These are phyloP conservation scores for Penicillium flavigenum DNA, from an alignment of 495 filamentous ascomycete genomes.

Conservation along the genomic window DNA sequence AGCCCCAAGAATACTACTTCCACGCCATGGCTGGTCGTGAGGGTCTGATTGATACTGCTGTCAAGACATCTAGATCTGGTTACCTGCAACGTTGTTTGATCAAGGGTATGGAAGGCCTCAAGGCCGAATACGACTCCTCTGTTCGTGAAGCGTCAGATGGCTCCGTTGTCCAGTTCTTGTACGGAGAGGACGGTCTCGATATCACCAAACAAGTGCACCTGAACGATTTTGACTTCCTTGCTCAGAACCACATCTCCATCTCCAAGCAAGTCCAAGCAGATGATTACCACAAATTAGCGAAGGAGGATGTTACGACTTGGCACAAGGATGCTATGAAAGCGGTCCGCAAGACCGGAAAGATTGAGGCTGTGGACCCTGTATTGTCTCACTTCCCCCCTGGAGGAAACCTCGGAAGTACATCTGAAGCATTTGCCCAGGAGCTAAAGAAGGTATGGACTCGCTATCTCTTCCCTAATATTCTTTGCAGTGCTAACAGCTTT, in stretches of 20 bases:
- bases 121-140: constrained; percentile 87
- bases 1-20: constrained; percentile 98
- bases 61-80: constrained; percentile 95
- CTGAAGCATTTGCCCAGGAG: constrained; percentile 74
- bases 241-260: constrained; percentile 68
- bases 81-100: constrained; percentile 97
- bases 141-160: constrained; percentile 88
- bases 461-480: background rate
- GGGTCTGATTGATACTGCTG: constrained; percentile 98
- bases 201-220: constrained; percentile 93
- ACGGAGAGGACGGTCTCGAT: constrained; percentile 94
- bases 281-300: constrained; percentile 52
- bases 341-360: constrained; percentile 64
- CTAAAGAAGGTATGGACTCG: constrained; percentile 52
- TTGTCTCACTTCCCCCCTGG: constrained; percentile 71
- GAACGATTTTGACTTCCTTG: constrained; percentile 83
- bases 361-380: constrained; percentile 74
- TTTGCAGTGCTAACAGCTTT: constrained; percentile 22
- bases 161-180: constrained; percentile 89
- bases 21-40: constrained; percentile 99
- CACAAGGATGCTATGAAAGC: constrained; percentile 80
- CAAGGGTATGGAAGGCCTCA: constrained; percentile 97
- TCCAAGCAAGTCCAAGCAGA: constrained; percentile 52
- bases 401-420: constrained; percentile 78
- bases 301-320: constrained; percentile 47